These are phyloP conservation scores for Rhynchospora pubera DNA, from an alignment of 176 grass and related monocot species.

Conservation along the genomic window DNA sequence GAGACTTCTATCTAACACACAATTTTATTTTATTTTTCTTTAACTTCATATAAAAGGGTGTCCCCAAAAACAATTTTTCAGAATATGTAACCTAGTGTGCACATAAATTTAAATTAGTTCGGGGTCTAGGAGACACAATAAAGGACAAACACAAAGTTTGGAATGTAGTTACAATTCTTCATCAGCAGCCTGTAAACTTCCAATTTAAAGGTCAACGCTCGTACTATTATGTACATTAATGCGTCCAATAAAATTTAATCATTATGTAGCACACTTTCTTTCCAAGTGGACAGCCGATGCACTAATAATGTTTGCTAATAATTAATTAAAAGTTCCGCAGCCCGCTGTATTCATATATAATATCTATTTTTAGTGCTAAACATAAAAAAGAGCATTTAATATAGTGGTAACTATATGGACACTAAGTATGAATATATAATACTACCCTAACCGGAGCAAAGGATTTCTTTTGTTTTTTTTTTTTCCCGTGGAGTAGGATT, in stretches of 20 bases:
- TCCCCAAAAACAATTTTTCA: not conserved
- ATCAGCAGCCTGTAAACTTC: not conserved
- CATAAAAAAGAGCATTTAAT: not conserved
- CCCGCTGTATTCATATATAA: not conserved
- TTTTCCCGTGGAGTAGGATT: not conserved
- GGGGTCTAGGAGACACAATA: not conserved
- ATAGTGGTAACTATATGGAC: not conserved
- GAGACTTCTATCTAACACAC: not conserved
- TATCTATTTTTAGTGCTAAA: not conserved
- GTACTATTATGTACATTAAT: not conserved
- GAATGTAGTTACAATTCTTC: not conserved
- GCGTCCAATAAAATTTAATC: not conserved
- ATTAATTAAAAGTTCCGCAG: too few relatives aligned
- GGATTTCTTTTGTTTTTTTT: not conserved
- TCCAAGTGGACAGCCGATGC: not conserved
- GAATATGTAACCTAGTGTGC: not conserved
- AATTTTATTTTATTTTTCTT: not conserved
- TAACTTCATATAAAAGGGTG: not conserved
- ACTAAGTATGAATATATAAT: not conserved
- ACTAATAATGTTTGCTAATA: not conserved
- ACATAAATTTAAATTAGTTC: not conserved
- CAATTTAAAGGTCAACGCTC: constrained; percentile 11
- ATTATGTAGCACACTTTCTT: not conserved
- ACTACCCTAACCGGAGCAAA: not conserved
- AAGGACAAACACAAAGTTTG: not conserved